Evolutionary conservation across 2,329 filamentous ascomycete species (phyloP), one percentile per base, ranked within the genome.

Genomic region (Scopulariopsis brevicaulis): DNA sequence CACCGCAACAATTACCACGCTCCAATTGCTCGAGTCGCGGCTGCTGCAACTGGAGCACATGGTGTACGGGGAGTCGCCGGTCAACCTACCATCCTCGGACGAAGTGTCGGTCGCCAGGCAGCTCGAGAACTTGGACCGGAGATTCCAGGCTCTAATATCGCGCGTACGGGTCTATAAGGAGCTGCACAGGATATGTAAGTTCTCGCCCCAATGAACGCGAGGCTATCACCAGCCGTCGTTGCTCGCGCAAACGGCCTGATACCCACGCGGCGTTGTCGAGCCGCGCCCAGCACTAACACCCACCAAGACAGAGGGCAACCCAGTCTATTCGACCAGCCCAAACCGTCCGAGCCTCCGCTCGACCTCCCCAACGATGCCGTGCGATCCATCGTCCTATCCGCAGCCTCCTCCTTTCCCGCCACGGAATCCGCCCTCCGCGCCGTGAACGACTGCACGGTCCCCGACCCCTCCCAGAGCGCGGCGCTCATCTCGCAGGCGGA

Each of bases 121-220:
- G 50, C 69, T 84, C 50, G 73, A 73, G 58, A 73, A 79, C 46
- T 73, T 84, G 0, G 80, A 84, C 63, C 73, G 73, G 56, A 78
- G 80, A 28, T 81, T 84, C 64, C 70, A 73, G 15, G 66, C 68
- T 35, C 71, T 84, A 7, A 62, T 79, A 6, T 77, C 77, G 34
- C 73, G 74, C 56, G 70, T 80, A 37, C 78, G 80, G 55, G 79
- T 82, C 58, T 84, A 84, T 62, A 76, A 74, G 32, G 81, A 85
- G 63, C 73, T 85, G 7, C 71, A 85, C 43, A 80, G 79, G 64
- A 81, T 85, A 28, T 83, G 82, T 84, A 75, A 24, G 79, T 66
- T 46, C 15, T n/a, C 28, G 46, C 34, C 34, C 32, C 22, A 53
- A 22, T 8, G 25, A 22, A 24, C 11, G 25, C 22, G 22, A 55